A percentile compares a stretch with the other conserved stretches of the same genome.
Conservation (phyloP, 352 stramenopile genomes). For the Blastocystis sp. region DNA sequence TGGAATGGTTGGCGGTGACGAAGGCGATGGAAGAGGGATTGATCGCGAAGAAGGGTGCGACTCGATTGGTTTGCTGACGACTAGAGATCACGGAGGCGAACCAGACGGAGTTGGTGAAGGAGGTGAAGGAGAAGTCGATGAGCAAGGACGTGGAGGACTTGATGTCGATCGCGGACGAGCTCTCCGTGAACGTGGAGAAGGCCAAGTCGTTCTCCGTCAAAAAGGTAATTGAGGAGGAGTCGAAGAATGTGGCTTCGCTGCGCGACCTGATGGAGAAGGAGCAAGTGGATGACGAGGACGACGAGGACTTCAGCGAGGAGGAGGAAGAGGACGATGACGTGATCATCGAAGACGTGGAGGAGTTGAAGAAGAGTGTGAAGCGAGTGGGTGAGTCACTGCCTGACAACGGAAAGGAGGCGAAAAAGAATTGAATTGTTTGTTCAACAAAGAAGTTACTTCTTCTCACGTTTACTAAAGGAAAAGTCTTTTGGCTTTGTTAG, state of each 20-base stretch:
- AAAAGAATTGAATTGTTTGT: background rate
- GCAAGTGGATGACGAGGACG: slow-evolving; percentile 10
- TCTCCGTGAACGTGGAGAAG: background rate
- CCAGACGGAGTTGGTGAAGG: background rate
- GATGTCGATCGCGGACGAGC: background rate
- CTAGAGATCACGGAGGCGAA: background rate
- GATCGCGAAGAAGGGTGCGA: background rate
- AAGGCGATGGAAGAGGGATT: slow-evolving; percentile 7
- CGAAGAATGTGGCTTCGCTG: slow-evolving; percentile 18
- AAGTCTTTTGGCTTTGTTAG: slow-evolving; percentile 25
- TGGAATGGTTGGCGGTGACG: background rate
- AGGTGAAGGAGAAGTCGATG: background rate
- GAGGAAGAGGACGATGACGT: slow-evolving; percentile 36
- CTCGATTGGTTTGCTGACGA: background rate
- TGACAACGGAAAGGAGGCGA: background rate
- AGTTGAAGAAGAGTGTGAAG: background rate
- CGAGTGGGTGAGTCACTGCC: background rate
- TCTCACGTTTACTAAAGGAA: background rate
- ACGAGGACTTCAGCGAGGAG: background rate
- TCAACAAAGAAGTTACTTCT: background rate
- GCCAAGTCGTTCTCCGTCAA: background rate
- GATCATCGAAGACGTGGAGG: slow-evolving; percentile 2
- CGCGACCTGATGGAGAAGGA: background rate
- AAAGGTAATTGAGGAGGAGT: slow-evolving; percentile 27
- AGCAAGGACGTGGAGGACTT: background rate